A percentile compares a stretch with the other conserved stretches of the same genome.
These are phyloP conservation scores for Xylaria sp. DNA, from an alignment of 495 filamentous ascomycete genomes.

Conservation along the genomic window DNA sequence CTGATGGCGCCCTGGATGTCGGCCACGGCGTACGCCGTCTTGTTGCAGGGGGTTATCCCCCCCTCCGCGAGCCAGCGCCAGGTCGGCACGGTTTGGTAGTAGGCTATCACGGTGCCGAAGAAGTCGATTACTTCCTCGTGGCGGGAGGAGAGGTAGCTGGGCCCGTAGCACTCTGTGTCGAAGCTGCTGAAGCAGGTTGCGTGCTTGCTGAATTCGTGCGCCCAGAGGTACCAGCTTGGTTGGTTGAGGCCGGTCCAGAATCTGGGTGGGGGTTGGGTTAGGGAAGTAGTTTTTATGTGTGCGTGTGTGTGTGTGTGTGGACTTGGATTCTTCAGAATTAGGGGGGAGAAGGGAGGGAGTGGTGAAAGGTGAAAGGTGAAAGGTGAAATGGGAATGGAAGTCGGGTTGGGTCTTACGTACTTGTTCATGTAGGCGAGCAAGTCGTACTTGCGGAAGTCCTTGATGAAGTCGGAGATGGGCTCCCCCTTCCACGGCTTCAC, in stretches of 20 bases:
- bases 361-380: not conserved
- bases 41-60: slow-evolving; percentile 45
- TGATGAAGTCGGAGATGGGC: slow-evolving; percentile 53
- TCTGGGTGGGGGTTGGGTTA: slow-evolving; percentile 23
- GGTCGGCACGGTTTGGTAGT: slow-evolving; percentile 53
- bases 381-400: too few species aligned
- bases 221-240: slow-evolving; percentile 58
- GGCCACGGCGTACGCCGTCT: slow-evolving; percentile 47
- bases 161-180: slow-evolving; percentile 57
- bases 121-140: slow-evolving; percentile 58
- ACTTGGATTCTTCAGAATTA: not conserved
- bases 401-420: slow-evolving; percentile 24
- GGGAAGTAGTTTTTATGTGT: not conserved
- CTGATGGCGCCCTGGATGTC: slow-evolving; percentile 49
- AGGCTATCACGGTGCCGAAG: slow-evolving; percentile 50
- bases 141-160: slow-evolving; percentile 39
- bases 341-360: slow-evolving; percentile 10
- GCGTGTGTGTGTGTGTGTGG: not conserved
- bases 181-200: slow-evolving; percentile 62
- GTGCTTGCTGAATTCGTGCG: slow-evolving; percentile 64
- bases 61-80: slow-evolving; percentile 50
- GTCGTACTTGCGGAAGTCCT: slow-evolving; percentile 52
- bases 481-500: slow-evolving; percentile 55
- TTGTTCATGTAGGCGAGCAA: slow-evolving; percentile 60
- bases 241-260: slow-evolving; percentile 54